These are phyloP conservation scores for Priceomyces carsonii DNA, from an alignment of 805 yeast species.

Conservation along the genomic window DNA sequence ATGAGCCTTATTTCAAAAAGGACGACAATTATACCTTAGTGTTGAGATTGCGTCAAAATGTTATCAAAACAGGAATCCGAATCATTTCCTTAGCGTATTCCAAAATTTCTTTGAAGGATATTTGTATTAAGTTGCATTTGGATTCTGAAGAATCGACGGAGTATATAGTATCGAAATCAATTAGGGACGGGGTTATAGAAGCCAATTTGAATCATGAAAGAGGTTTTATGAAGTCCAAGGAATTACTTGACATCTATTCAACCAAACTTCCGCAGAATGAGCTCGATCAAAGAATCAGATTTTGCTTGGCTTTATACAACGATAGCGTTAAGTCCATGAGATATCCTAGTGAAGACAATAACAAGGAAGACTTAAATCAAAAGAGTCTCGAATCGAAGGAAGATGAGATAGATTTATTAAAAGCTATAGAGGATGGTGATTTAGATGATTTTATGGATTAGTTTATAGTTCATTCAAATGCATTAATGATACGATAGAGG, in stretches of 20 bases:
- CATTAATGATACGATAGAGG: neutral
- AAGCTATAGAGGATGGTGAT: constrained; percentile 57
- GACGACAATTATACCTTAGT: constrained; percentile 87
- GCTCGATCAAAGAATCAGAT: constrained; percentile 90
- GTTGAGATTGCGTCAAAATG: constrained; percentile 90
- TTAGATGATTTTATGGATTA: constrained; percentile 50
- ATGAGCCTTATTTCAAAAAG: constrained; percentile 59
- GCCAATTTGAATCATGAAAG: constrained; percentile 88
- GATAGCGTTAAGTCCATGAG: constrained; percentile 95
- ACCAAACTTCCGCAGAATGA: constrained; percentile 84
- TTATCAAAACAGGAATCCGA: constrained; percentile 95
- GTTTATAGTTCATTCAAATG: constrained; percentile 3
- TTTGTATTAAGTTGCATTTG: constrained; percentile 86
- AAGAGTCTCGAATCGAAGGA: constrained; percentile 34
- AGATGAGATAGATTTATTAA: constrained; percentile 44
- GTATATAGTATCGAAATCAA: constrained; percentile 94
- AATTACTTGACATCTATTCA: constrained; percentile 81
- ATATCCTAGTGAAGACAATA: constrained; percentile 58
- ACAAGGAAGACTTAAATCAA: constrained; percentile 26
- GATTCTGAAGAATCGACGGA: constrained; percentile 96
- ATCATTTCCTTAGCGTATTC: constrained; percentile 89
- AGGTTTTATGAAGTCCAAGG: constrained; percentile 90
- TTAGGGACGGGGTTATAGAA: constrained; percentile 95
- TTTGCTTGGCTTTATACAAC: constrained; percentile 86
- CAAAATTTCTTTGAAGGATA: constrained; percentile 86